Conservation (phyloP, 1,284 basidiomycete genomes). For the Somion occarium region DNA sequence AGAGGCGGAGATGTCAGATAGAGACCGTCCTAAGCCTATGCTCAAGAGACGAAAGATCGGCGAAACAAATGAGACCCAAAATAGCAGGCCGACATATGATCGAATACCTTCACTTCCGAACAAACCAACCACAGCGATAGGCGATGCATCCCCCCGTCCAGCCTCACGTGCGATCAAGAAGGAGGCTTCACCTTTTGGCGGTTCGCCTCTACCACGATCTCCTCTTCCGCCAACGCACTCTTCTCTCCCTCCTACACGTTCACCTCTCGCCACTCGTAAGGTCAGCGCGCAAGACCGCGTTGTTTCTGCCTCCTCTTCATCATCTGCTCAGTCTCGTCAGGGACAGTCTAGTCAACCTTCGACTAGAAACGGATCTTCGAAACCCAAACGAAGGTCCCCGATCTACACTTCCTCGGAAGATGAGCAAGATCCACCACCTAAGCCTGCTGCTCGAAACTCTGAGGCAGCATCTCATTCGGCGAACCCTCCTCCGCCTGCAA, state of each 20-base stretch:
- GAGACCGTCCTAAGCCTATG: slow-evolving; percentile 13
- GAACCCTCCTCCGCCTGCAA: not conserved
- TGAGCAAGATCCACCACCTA: slow-evolving; percentile 31
- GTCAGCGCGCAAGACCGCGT: slow-evolving; percentile 18
- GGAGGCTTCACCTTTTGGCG: slow-evolving; percentile 28
- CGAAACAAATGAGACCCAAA: slow-evolving; percentile 17
- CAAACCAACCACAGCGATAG: slow-evolving; percentile 19
- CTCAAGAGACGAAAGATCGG: slow-evolving; percentile 26
- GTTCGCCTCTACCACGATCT: slow-evolving; percentile 16
- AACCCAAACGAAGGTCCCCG: slow-evolving; percentile 30
- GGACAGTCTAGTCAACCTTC: not conserved
- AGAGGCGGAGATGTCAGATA: slow-evolving; percentile 23
- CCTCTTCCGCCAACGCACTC: not conserved
- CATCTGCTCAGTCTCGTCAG: slow-evolving; percentile 20
- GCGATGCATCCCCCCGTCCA: slow-evolving; percentile 21
- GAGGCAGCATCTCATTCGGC: not conserved
- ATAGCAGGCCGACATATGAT: slow-evolving; percentile 15
- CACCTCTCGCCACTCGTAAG: slow-evolving; percentile 17
- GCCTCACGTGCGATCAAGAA: slow-evolving; percentile 31
- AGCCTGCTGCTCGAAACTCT: not conserved
- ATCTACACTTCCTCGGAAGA: slow-evolving; percentile 63
- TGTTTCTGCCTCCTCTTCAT: slow-evolving; percentile 18
- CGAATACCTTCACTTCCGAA: slow-evolving; percentile 26
- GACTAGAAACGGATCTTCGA: slow-evolving; percentile 14
- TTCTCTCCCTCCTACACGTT: slow-evolving; percentile 11